Percentiles rank a stretch among this genome's conserved stretches.
These are phyloP conservation scores for Davidsoniella eucalypti DNA, from an alignment of 2,329 filamentous ascomycete species.

Conservation along the genomic window DNA sequence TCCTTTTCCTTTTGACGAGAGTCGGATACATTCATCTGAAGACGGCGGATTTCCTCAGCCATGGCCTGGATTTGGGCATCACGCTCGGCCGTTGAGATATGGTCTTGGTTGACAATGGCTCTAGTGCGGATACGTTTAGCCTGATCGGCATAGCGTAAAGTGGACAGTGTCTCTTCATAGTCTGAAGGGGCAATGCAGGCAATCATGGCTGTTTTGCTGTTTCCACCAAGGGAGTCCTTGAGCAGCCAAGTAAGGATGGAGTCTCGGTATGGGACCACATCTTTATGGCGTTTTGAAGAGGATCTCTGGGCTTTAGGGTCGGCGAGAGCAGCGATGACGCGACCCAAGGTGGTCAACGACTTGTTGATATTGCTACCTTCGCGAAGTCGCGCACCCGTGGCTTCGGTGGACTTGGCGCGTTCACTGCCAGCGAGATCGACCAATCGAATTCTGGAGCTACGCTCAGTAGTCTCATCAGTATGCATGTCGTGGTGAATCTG, in stretches of 20 bases:
- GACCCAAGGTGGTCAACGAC: slow-evolving; percentile 83
- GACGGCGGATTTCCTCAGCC: slow-evolving; percentile 77
- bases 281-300: slow-evolving; percentile 34
- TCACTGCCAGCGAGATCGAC: slow-evolving; percentile 93
- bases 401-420: slow-evolving; percentile 86
- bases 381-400: slow-evolving; percentile 74
- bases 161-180: slow-evolving; percentile 94
- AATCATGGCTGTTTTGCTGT: slow-evolving; percentile 98
- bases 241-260: slow-evolving; percentile 72
- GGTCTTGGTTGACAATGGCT: slow-evolving; percentile 89
- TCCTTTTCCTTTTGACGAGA: slow-evolving; percentile 55
- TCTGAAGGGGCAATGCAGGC: slow-evolving; percentile 90
- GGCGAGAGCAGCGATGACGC: slow-evolving; percentile 82
- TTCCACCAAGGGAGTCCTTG: slow-evolving; percentile 89
- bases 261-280: slow-evolving; percentile 80
- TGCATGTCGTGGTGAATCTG: slow-evolving; percentile 96
- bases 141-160: slow-evolving; percentile 90
- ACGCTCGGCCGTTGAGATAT: slow-evolving; percentile 77
- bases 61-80: slow-evolving; percentile 89
- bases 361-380: slow-evolving; percentile 99
- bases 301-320: slow-evolving; percentile 36
- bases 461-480: slow-evolving; percentile 94
- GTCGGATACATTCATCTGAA: slow-evolving; percentile 63
- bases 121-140: slow-evolving; percentile 93
- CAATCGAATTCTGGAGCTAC: slow-evolving; percentile 80